Conservation (phyloP, 2,329 filamentous ascomycete species). For the Fusarium paranaense region DNA sequence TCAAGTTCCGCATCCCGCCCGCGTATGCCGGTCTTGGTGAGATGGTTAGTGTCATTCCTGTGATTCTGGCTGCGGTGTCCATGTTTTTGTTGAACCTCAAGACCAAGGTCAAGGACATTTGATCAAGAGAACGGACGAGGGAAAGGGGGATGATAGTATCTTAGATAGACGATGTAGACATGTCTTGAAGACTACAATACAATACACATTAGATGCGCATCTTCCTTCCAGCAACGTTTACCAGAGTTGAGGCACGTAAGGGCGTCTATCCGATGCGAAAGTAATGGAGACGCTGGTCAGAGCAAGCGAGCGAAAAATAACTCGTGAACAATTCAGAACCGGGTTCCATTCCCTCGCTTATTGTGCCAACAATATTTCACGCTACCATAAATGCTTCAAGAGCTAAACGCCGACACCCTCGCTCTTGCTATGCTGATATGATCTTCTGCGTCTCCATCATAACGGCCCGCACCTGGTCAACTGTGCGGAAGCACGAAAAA, state of each 20-base stretch:
- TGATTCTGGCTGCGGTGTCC: not conserved
- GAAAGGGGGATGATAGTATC: not conserved
- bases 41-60: not conserved
- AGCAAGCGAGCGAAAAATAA: too few relatives aligned
- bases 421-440: not conserved
- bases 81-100: not conserved
- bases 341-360: not conserved
- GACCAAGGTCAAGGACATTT: not conserved
- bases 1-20: constrained; percentile 55
- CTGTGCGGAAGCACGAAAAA: constrained; percentile 22
- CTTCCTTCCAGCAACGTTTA: not conserved
- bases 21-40: not conserved
- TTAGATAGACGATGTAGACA: not conserved
- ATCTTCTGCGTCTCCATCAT: not conserved
- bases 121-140: not conserved
- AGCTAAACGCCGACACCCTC: not conserved
- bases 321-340: not conserved
- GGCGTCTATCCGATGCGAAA: too few relatives aligned
- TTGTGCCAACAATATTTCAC: not conserved
- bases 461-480: constrained; percentile 21
- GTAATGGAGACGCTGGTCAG: not conserved
- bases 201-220: not conserved
- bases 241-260: not conserved
- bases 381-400: not conserved
- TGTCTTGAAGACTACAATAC: not conserved